These are phyloP conservation scores for Exophiala dermatitidis DNA, from an alignment of 2,329 filamentous ascomycete species.

Conservation along the genomic window DNA sequence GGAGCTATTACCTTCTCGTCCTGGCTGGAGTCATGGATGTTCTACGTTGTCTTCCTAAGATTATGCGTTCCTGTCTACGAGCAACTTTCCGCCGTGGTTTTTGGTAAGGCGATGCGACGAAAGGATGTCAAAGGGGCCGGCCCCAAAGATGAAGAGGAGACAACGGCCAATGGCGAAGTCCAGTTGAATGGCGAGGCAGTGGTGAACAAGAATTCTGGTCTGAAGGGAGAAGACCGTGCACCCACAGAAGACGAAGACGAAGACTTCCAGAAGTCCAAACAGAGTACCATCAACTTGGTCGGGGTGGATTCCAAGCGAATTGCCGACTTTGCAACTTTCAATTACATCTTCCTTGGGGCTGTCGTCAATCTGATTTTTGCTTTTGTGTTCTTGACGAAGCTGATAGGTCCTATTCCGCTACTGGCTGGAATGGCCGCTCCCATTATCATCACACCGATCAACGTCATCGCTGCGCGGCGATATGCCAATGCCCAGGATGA, in stretches of 20 bases:
- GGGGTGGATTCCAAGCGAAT: slow-evolving; percentile 68
- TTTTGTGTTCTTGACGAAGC: slow-evolving; percentile 56
- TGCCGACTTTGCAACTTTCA: slow-evolving; percentile 59
- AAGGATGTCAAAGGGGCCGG: slow-evolving; percentile 64
- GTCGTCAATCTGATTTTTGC: slow-evolving; percentile 59
- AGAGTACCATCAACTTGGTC: slow-evolving; percentile 69
- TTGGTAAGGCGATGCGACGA: slow-evolving; percentile 66
- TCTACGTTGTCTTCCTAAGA: slow-evolving; percentile 59
- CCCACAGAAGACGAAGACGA: slow-evolving; percentile 45
- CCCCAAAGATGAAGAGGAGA: slow-evolving; percentile 32
- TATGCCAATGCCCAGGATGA: slow-evolving; percentile 60
- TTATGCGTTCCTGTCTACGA: slow-evolving; percentile 60
- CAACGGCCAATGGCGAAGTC: slow-evolving; percentile 19
- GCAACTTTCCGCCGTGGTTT: slow-evolving; percentile 65
- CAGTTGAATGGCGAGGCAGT: slow-evolving; percentile 26
- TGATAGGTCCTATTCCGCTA: slow-evolving; percentile 66
- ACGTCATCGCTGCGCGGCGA: slow-evolving; percentile 57
- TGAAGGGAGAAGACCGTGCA: slow-evolving; percentile 33
- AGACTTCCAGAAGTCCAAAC: slow-evolving; percentile 51
- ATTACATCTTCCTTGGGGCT: slow-evolving; percentile 58
- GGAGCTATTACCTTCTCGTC: slow-evolving; percentile 48
- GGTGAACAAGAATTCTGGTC: slow-evolving; percentile 30
- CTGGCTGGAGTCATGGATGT: slow-evolving; percentile 59
- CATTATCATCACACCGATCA: slow-evolving; percentile 59
- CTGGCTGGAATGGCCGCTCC: slow-evolving; percentile 59